A percentile compares a stretch with the other conserved stretches of the same genome.
Evolutionary conservation across 129 eudicot genomes (phyloP).

Genomic region (Rutidosis leptorrhynchoides): DNA sequence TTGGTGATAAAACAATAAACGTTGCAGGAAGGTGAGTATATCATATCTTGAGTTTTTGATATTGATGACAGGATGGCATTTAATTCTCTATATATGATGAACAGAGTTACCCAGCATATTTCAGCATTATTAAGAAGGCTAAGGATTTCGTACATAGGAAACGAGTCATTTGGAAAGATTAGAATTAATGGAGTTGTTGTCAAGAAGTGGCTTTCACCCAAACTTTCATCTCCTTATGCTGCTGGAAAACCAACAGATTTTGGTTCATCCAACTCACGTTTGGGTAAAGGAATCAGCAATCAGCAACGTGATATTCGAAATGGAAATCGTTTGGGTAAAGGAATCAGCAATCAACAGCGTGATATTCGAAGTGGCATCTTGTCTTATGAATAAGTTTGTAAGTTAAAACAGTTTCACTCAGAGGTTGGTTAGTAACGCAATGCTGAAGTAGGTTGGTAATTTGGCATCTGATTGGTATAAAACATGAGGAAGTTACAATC

Average conservation of each 20-base stretch:
- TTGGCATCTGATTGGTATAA: conserved; percentile 20
- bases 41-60: not conserved
- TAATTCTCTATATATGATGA: conserved; percentile 3
- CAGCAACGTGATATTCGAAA: conserved; percentile 82
- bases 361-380: conserved; percentile 65
- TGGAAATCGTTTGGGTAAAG: conserved; percentile 57
- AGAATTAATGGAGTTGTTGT: conserved; percentile 68
- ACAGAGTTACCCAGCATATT: conserved; percentile 76
- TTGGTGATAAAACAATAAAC: conserved; percentile 60
- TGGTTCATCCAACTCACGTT: conserved; percentile 41
- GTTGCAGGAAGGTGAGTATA: conserved; percentile 70
- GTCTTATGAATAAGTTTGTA: conserved; percentile 45
- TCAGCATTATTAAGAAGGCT: conserved; percentile 81
- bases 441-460: conserved; percentile 22
- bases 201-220: conserved; percentile 88
- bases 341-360: conserved; percentile 69
- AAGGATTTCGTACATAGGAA: conserved; percentile 73
- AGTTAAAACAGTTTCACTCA: not conserved
- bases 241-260: conserved; percentile 45
- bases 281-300: conserved; percentile 55
- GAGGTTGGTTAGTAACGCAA: not conserved
- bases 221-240: conserved; percentile 47
- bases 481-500: conserved; percentile 8
- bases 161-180: conserved; percentile 77
- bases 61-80: not conserved